Evolutionary conservation across 768 basidiomycete genomes (phyloP).

Genomic region (Collybiopsis luxurians): DNA sequence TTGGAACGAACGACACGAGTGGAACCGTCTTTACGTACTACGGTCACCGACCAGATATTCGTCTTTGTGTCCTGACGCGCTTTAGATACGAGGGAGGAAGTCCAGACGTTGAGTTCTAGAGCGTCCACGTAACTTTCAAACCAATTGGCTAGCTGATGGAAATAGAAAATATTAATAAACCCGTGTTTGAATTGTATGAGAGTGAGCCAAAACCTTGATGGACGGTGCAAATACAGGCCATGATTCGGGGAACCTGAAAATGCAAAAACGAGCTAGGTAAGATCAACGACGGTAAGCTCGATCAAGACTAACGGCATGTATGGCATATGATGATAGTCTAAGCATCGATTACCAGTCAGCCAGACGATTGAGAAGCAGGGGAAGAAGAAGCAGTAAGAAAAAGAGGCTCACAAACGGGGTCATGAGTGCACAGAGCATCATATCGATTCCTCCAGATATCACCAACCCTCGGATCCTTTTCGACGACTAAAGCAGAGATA

Average conservation of each 20-base stretch:
- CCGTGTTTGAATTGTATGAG: background rate
- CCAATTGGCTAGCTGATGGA: conserved; percentile 57
- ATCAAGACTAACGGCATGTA: conserved; percentile 42
- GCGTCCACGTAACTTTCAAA: conserved; percentile 59
- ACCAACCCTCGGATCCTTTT: conserved; percentile 48
- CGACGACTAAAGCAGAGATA: conserved; percentile 47
- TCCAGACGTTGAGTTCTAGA: conserved; percentile 66
- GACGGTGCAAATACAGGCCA: conserved; percentile 55
- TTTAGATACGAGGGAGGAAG: conserved; percentile 38
- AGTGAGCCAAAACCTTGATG: conserved; percentile 35
- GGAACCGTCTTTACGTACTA: conserved; percentile 22
- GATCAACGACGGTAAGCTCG: background rate
- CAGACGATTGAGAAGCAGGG: background rate
- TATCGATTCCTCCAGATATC: conserved; percentile 63
- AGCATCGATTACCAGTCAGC: background rate
- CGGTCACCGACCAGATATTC: conserved; percentile 43
- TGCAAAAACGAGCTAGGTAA: background rate
- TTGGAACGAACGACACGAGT: conserved; percentile 31
- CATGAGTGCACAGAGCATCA: conserved; percentile 55
- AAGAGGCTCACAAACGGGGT: conserved; percentile 38
- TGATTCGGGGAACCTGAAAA: conserved; percentile 46
- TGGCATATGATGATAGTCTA: conserved; percentile 54
- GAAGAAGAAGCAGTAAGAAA: background rate
- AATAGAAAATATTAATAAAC: background rate
- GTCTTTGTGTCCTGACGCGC: conserved; percentile 33